These are phyloP conservation scores for Quercus variabilis DNA, from an alignment of 306 rosid species.

Conservation along the genomic window DNA sequence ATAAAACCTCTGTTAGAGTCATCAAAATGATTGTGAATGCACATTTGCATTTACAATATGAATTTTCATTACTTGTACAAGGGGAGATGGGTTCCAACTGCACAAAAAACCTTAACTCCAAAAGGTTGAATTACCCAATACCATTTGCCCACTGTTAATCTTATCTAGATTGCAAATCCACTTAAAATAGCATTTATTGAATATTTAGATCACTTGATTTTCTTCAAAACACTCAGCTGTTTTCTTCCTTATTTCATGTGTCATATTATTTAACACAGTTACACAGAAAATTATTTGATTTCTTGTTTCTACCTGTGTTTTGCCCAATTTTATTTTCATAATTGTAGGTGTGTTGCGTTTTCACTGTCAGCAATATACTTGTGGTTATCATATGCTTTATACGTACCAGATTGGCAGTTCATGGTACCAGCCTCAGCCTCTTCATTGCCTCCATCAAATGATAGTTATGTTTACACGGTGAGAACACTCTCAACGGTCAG, in stretches of 20 bases:
- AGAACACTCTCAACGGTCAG: conserved; percentile 18
- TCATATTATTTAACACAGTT: background rate
- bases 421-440: conserved; percentile 37
- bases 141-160: background rate
- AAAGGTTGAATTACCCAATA: background rate
- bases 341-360: conserved; percentile 54
- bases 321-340: conserved; percentile 12
- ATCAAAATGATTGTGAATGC: background rate
- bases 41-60: background rate
- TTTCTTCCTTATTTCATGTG: background rate
- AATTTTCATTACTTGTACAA: background rate
- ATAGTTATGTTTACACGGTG: conserved; percentile 48
- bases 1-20: background rate
- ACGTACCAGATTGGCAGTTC: conserved; percentile 95
- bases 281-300: background rate
- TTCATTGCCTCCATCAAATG: conserved; percentile 29
- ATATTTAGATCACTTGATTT: conserved; percentile 10
- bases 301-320: background rate
- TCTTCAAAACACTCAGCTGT: background rate
- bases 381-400: conserved; percentile 63
- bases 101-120: background rate
- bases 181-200: background rate
- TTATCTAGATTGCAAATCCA: background rate
- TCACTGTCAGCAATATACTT: conserved; percentile 59
- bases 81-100: background rate